Evolutionary conservation across 1,139 yeast species (phyloP).

Genomic region (Saccharomyces hybrid): DNA sequence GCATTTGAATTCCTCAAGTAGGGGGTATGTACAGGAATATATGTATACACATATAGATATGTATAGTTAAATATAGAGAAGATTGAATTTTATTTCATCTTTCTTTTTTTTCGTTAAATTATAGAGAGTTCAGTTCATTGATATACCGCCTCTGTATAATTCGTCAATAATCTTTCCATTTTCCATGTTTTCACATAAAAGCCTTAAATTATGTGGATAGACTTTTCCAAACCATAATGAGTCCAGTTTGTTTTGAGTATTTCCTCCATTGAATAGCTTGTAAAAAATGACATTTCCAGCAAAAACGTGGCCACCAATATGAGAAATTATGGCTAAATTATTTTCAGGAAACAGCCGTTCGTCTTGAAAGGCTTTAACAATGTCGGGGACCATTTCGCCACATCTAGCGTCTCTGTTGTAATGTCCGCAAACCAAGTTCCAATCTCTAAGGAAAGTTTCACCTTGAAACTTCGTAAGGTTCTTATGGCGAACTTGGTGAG

Average conservation of each 20-base stretch:
- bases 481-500: background rate
- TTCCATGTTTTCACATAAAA: constrained; percentile 9
- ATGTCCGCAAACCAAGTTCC: constrained; percentile 24
- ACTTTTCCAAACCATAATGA: constrained; percentile 24
- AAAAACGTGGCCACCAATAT: constrained; percentile 26
- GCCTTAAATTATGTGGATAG: constrained; percentile 13
- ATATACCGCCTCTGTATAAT: constrained; percentile 19
- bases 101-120: background rate
- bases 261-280: constrained; percentile 5
- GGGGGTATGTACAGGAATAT: background rate
- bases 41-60: background rate
- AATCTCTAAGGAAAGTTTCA: constrained; percentile 7
- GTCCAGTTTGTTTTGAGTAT: constrained; percentile 9
- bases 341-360: constrained; percentile 3
- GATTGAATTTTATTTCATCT: background rate
- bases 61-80: background rate
- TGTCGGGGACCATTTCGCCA: constrained; percentile 18
- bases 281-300: constrained; percentile 25
- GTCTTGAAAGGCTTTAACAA: constrained; percentile 7
- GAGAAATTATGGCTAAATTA: constrained; percentile 20
- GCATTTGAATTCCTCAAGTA: background rate
- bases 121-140: constrained; percentile 3
- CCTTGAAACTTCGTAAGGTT: constrained; percentile 5
- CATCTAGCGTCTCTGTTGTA: constrained; percentile 23
- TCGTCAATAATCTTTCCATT: constrained; percentile 12